Evolutionary conservation across 2,329 filamentous ascomycete genomes (phyloP).

Genomic region (Stemphylium vesicarium): DNA sequence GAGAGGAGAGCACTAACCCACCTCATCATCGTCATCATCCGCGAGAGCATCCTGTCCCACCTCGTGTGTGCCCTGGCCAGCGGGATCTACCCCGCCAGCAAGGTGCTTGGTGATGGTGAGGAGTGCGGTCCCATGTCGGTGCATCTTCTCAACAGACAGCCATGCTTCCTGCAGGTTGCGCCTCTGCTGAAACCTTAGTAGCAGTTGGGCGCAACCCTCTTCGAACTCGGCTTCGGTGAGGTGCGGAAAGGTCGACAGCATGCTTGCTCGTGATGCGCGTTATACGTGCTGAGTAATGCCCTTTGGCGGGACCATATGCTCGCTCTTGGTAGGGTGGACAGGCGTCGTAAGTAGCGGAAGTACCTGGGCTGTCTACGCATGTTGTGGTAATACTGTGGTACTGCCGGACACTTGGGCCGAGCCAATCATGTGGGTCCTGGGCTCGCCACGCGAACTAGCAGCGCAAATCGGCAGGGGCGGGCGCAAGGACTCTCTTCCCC

Average conservation of each 20-base stretch:
- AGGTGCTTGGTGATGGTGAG: slow-evolving; percentile 33
- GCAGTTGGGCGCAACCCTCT: slow-evolving; percentile 31
- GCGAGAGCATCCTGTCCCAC: slow-evolving; percentile 12
- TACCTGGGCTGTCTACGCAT: too few relatives aligned
- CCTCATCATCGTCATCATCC: slow-evolving; percentile 37
- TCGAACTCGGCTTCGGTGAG: slow-evolving; percentile 38
- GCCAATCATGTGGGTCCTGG: slow-evolving; percentile 1
- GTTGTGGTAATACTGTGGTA: too few relatives aligned
- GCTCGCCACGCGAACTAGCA: background rate
- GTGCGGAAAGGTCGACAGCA: slow-evolving; percentile 36
- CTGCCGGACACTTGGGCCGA: background rate
- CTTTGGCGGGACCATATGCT: too few relatives aligned
- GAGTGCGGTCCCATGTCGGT: slow-evolving; percentile 18
- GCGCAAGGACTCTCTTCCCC: slow-evolving; percentile 4
- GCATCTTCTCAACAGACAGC: slow-evolving; percentile 28
- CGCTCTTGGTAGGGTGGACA: background rate
- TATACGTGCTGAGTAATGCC: background rate
- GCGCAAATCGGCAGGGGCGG: background rate
- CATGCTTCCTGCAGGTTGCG: slow-evolving; percentile 29
- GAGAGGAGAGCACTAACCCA: background rate
- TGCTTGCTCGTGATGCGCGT: background rate
- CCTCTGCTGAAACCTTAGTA: slow-evolving; percentile 19
- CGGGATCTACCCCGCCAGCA: background rate
- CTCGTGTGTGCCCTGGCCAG: background rate
- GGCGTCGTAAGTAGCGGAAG: background rate